Base-by-base conservation (phyloP, 2,329 filamentous ascomycete genomes). In the Cladosporium velox region DNA sequence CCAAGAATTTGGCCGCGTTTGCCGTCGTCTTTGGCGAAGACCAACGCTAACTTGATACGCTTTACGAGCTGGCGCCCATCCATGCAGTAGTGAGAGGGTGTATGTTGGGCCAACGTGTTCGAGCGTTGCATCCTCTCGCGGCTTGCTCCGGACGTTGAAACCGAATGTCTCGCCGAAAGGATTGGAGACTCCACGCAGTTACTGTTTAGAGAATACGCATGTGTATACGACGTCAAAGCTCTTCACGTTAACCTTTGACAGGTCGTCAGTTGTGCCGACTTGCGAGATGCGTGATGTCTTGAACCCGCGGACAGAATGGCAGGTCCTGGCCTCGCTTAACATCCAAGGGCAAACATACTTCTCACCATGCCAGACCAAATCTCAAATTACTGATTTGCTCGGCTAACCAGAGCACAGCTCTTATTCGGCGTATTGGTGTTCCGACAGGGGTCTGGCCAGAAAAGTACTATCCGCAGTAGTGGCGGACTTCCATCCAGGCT, bases 121-220 rank as follows among this genome's bases (percentile, higher is more conserved):
- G 55, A 58, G n/a, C 11, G 18, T 58, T 41, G 32, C 21, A 41
- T 32, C 55, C 12, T 41, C 21, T n/a, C 32, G 14, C 32, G 55
- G 32, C 24, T 58, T 41, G 55, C 34, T 58, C 32, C 34, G 32
- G 32, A 26, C 30, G 34, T 58, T 41, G n/a, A 58, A 26, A 41
- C 55, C 55, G 55, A 58, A 41, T 58, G 32, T 58, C 34, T 26
- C 21, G n/a, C 55, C 55, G 55, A 24, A 35, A 58, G 32, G 34
- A 58, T 35, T 24, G 1, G 5, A 30, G 24, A 28, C 24, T 52
- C 28, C 28, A 30, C 24, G 49, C 10, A 18, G 28, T 30, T 12
- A 30, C 49, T 18, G 15, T 11, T 30, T 52, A 5, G 8, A 30
- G 49, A 11, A 30, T 30, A 30, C 41, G 41, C 41, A 47, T 11